phyloP scores from a whole-genome alignment of 768 basidiomycete genomes.

The Grammothele lineata region DNA sequence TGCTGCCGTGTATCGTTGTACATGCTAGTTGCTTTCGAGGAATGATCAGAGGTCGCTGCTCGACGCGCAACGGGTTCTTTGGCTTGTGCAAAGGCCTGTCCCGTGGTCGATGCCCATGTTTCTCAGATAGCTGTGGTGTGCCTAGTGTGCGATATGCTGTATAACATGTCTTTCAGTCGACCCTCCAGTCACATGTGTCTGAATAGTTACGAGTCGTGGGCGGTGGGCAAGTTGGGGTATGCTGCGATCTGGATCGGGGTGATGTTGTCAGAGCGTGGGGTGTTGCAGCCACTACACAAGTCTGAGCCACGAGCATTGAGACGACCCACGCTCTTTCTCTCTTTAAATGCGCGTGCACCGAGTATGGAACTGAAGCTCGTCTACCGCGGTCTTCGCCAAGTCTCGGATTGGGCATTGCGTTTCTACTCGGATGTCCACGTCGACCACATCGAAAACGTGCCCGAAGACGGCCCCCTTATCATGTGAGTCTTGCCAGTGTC shows the following conservation, averaged over 20 bases:
- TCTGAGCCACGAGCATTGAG: no score
- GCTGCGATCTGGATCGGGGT: no score
- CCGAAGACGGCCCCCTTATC: constrained; percentile 82
- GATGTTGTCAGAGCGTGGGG: no score
- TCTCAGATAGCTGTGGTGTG: constrained; percentile 11
- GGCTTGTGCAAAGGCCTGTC: constrained; percentile 47
- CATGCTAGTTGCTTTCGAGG: constrained; percentile 28
- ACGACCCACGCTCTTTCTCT: no score
- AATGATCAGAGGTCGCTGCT: constrained; percentile 70
- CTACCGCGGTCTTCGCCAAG: constrained; percentile 54
- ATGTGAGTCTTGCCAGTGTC: constrained; percentile 76
- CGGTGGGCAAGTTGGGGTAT: no score
- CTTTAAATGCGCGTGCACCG: no score
- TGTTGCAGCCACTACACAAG: no score
- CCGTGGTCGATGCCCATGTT: constrained; percentile 59
- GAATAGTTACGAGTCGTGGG: no score
- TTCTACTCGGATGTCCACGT: constrained; percentile 89
- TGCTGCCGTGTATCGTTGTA: constrained; percentile 23
- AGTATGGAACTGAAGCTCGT: constrained; percentile 48
- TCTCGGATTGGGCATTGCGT: constrained; percentile 64
- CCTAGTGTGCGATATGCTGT: constrained; percentile 13
- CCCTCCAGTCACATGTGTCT: background rate
- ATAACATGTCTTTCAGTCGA: constrained; percentile 3
- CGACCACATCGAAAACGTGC: constrained; percentile 84
- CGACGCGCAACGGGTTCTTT: constrained; percentile 77